These are phyloP conservation scores for Xylariaceae sp. DNA, from an alignment of 2,329 filamentous ascomycete genomes.

Conservation along the genomic window DNA sequence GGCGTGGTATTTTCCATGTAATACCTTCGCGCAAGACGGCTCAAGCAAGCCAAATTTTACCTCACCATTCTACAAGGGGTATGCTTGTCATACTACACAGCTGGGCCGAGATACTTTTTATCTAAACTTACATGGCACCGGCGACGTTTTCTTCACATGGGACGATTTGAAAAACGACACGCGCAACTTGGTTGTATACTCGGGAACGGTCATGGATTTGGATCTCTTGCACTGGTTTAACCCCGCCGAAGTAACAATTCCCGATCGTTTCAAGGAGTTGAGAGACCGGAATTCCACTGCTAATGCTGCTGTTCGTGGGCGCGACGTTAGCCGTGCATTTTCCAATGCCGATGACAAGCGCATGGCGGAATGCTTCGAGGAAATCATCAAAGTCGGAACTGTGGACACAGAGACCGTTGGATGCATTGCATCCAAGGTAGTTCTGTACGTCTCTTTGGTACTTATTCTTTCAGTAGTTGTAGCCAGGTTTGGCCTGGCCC, in stretches of 20 bases:
- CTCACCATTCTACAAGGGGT: constrained; percentile 73
- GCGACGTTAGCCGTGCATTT: constrained; percentile 85
- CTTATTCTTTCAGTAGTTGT: constrained; percentile 88
- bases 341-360: constrained; percentile 74
- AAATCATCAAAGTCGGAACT: constrained; percentile 93
- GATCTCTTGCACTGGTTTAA: constrained; percentile 91
- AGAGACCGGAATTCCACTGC: constrained; percentile 58
- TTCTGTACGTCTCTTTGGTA: constrained; percentile 86
- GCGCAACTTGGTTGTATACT: constrained; percentile 91
- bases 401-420: constrained; percentile 95
- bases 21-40: constrained; percentile 87
- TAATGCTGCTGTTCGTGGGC: constrained; percentile 66
- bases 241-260: constrained; percentile 68
- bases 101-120: constrained; percentile 73
- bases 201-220: constrained; percentile 86
- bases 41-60: constrained; percentile 73
- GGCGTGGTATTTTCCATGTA: constrained; percentile 97
- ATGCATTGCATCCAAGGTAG: constrained; percentile 95
- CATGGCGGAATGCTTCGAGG: constrained; percentile 79
- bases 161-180: constrained; percentile 84
- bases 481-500: constrained; percentile 80
- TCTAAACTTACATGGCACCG: constrained; percentile 57
- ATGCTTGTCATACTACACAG: constrained; percentile 78
- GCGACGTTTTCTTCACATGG: constrained; percentile 96
- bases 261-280: constrained; percentile 73